Evolutionary conservation across 116 monocot genomes (phyloP).

Genomic region (Phalaenopsis hybrid): DNA sequence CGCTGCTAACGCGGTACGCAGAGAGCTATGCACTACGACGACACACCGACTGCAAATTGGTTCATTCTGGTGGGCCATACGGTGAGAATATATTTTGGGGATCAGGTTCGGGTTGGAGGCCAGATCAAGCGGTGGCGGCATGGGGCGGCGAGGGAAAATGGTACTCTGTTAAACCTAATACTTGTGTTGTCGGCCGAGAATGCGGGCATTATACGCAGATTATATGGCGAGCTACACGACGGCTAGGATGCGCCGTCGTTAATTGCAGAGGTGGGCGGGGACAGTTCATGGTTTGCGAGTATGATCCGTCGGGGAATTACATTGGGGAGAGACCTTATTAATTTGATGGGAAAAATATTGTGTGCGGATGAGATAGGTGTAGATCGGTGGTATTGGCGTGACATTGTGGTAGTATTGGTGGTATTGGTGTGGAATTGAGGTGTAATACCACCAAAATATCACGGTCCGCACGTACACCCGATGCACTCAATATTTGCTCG

Average conservation of each 20-base stretch:
- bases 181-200: slow-evolving; percentile 22
- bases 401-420: too few species aligned
- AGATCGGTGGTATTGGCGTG: too few species aligned
- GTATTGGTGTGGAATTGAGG: too few species aligned
- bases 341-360: neutral
- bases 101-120: slow-evolving; percentile 36
- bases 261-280: slow-evolving; percentile 25
- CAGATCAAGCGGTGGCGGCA: slow-evolving; percentile 35
- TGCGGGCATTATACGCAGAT: slow-evolving; percentile 70
- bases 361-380: too few species aligned
- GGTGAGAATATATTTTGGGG: slow-evolving; percentile 80
- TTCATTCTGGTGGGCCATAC: slow-evolving; percentile 52
- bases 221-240: slow-evolving; percentile 29
- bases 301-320: slow-evolving; percentile 55
- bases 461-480: too few species aligned
- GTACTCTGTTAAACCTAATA: slow-evolving; percentile 29
- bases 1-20: slow-evolving; percentile 32
- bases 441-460: too few species aligned
- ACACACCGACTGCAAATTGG: slow-evolving; percentile 39
- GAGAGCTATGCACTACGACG: slow-evolving; percentile 28
- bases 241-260: slow-evolving; percentile 44
- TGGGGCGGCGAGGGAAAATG: slow-evolving; percentile 36
- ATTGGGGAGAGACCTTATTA: slow-evolving; percentile 47
- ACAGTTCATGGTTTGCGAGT: slow-evolving; percentile 42
- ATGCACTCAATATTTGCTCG: too few species aligned